These are phyloP conservation scores for Hypoxylon crocopeplum DNA, from an alignment of 495 filamentous ascomycete genomes.

Conservation along the genomic window DNA sequence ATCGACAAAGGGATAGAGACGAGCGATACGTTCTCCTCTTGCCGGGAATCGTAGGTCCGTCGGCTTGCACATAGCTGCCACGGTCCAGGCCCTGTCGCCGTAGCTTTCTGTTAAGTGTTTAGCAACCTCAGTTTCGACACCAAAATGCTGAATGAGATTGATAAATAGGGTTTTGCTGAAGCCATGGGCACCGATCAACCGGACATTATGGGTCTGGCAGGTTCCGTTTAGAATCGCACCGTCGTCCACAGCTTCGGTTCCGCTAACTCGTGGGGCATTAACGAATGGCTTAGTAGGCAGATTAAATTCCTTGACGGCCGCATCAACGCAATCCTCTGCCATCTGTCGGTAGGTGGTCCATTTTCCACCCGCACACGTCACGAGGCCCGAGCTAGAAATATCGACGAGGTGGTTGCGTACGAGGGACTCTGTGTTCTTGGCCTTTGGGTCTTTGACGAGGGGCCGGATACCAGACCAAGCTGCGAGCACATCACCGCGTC, in stretches of 20 bases:
- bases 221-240: conserved; percentile 78
- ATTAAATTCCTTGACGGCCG: conserved; percentile 78
- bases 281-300: conserved; percentile 67
- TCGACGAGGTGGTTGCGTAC: conserved; percentile 96
- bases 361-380: conserved; percentile 97
- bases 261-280: conserved; percentile 75
- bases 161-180: conserved; percentile 97
- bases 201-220: conserved; percentile 91
- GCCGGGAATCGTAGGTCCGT: conserved; percentile 88
- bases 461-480: conserved; percentile 96
- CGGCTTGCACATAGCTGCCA: conserved; percentile 81
- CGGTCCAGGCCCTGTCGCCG: conserved; percentile 95
- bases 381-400: conserved; percentile 80
- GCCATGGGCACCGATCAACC: conserved; percentile 91
- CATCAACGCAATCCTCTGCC: conserved; percentile 96
- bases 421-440: conserved; percentile 90
- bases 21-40: conserved; percentile 79
- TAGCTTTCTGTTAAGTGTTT: conserved; percentile 89
- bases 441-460: conserved; percentile 92
- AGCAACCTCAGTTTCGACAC: conserved; percentile 93
- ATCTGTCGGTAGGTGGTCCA: conserved; percentile 99
- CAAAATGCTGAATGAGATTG: conserved; percentile 97
- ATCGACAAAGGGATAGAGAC: conserved; percentile 94
- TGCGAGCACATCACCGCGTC: conserved; percentile 91
- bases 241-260: conserved; percentile 77